These are phyloP conservation scores for Penicillium fuscoglaucum DNA, from an alignment of 2,329 filamentous ascomycete genomes.

Conservation along the genomic window DNA sequence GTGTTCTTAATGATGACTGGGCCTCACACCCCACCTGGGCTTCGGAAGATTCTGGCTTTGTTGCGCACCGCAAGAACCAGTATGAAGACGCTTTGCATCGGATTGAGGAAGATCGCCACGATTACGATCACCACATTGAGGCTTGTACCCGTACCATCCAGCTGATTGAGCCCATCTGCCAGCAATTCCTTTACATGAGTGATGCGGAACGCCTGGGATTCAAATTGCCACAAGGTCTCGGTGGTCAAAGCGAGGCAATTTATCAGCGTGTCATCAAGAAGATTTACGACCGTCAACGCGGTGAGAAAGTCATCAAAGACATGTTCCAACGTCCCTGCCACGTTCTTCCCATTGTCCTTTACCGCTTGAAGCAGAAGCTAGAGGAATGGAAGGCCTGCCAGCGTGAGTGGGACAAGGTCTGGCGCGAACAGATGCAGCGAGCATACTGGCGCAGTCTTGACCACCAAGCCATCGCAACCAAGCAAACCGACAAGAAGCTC, in stretches of 20 bases:
- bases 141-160: slow-evolving; percentile 93
- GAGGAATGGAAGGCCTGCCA: slow-evolving; percentile 97
- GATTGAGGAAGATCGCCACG: slow-evolving; percentile 96
- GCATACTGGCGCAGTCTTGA: slow-evolving; percentile 96
- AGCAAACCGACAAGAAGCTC: slow-evolving; percentile 84
- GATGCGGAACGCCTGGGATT: slow-evolving; percentile 72
- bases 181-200: slow-evolving; percentile 80
- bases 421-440: slow-evolving; percentile 91
- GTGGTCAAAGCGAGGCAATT: slow-evolving; percentile 92
- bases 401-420: slow-evolving; percentile 98
- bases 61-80: slow-evolving; percentile 94
- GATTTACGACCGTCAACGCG: slow-evolving; percentile 83
- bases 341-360: slow-evolving; percentile 84
- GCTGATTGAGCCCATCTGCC: slow-evolving; percentile 88
- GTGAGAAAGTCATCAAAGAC: slow-evolving; percentile 80
- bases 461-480: slow-evolving; percentile 90
- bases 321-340: slow-evolving; percentile 81
- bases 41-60: slow-evolving; percentile 95
- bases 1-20: slow-evolving; percentile 96
- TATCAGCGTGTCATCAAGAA: slow-evolving; percentile 98
- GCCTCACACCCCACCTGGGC: slow-evolving; percentile 98
- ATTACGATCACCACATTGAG: slow-evolving; percentile 98
- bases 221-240: slow-evolving; percentile 77
- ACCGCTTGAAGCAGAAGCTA: slow-evolving; percentile 89
- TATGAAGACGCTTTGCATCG: slow-evolving; percentile 92